phyloP scores from a whole-genome alignment of 1,284 basidiomycete genomes.

The Ganoderma boninense region DNA sequence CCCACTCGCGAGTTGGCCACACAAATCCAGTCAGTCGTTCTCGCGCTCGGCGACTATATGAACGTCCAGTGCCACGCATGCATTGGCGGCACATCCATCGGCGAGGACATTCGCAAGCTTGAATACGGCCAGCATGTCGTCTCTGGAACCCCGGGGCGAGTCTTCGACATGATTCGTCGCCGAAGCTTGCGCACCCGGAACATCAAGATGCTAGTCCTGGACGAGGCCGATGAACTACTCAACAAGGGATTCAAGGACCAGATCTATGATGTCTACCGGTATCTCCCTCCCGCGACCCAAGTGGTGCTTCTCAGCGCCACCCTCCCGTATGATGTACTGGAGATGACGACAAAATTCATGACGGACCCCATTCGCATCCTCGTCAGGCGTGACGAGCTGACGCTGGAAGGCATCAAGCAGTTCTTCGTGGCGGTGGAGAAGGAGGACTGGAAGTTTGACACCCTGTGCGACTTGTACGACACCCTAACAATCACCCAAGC shows the following conservation, averaged over 20 bases:
- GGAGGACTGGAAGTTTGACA: slow-evolving; percentile 99
- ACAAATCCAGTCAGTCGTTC: slow-evolving; percentile 98
- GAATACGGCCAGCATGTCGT: slow-evolving; percentile 99
- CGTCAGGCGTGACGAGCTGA: slow-evolving; percentile 99
- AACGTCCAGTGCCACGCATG: slow-evolving; percentile 99
- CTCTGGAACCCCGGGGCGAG: slow-evolving; percentile 96
- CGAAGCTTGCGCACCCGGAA: slow-evolving; percentile 94
- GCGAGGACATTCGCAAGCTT: slow-evolving; percentile 98
- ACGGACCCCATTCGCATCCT: slow-evolving; percentile 98
- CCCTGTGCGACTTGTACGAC: slow-evolving; percentile 97
- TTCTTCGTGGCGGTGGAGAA: slow-evolving; percentile 99
- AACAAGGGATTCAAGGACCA: slow-evolving; percentile 99
- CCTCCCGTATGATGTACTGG: slow-evolving; percentile 95
- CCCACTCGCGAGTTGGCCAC: slow-evolving; percentile 96
- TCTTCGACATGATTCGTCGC: slow-evolving; percentile 99
- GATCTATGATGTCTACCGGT: slow-evolving; percentile 99
- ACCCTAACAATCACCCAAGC: slow-evolving; percentile 99
- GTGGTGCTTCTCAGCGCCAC: slow-evolving; percentile 97
- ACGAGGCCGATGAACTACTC: slow-evolving; percentile 97
- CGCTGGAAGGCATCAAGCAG: slow-evolving; percentile 99
- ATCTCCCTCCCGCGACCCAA: slow-evolving; percentile 97
- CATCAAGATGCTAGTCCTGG: slow-evolving; percentile 99
- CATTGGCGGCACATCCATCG: slow-evolving; percentile 97
- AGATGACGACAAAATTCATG: slow-evolving; percentile 99
- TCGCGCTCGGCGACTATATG: slow-evolving; percentile 99